These are phyloP conservation scores for Cladorrhinum sp. DNA, from an alignment of 2,329 filamentous ascomycete genomes.

Conservation along the genomic window DNA sequence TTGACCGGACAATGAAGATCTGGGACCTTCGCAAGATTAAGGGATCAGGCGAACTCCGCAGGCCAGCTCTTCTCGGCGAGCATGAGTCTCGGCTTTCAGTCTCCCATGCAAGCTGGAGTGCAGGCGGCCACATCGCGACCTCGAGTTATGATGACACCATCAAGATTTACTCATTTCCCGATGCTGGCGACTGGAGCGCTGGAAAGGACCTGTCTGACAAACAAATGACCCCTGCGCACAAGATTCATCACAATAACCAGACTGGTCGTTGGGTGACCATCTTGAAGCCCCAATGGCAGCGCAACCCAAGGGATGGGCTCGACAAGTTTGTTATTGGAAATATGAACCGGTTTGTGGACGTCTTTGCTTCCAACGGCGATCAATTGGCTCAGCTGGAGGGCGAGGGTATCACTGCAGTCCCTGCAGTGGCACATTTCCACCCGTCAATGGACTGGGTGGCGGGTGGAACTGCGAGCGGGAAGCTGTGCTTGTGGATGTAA, in stretches of 20 bases:
- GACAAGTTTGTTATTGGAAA: constrained; percentile 92
- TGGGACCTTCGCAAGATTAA: constrained; percentile 86
- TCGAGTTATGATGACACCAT: constrained; percentile 93
- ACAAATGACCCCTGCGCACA: constrained; percentile 65
- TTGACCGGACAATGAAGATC: constrained; percentile 84
- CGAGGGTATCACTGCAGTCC: constrained; percentile 90
- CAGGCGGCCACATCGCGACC: constrained; percentile 81
- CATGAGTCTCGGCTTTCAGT: constrained; percentile 82
- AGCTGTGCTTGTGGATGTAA: constrained; percentile 87
- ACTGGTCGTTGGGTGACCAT: constrained; percentile 92
- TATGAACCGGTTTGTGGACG: constrained; percentile 95
- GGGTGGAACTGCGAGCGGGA: constrained; percentile 86
- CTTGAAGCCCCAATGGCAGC: constrained; percentile 82
- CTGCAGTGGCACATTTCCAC: constrained; percentile 88
- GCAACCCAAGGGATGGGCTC: constrained; percentile 70
- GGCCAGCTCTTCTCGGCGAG: constrained; percentile 72
- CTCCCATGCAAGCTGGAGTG: constrained; percentile 87
- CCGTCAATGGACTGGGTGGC: constrained; percentile 86
- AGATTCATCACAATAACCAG: constrained; percentile 88
- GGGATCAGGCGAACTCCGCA: constrained; percentile 56
- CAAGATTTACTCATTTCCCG: constrained; percentile 81
- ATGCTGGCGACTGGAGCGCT: constrained; percentile 56
- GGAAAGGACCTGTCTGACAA: constrained; percentile 56
- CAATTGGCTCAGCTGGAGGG: constrained; percentile 86
- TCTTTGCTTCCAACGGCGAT: constrained; percentile 77